Evolutionary conservation across 352 stramenopile genomes (phyloP).

Genomic region (Globisporangium takayamanum): DNA sequence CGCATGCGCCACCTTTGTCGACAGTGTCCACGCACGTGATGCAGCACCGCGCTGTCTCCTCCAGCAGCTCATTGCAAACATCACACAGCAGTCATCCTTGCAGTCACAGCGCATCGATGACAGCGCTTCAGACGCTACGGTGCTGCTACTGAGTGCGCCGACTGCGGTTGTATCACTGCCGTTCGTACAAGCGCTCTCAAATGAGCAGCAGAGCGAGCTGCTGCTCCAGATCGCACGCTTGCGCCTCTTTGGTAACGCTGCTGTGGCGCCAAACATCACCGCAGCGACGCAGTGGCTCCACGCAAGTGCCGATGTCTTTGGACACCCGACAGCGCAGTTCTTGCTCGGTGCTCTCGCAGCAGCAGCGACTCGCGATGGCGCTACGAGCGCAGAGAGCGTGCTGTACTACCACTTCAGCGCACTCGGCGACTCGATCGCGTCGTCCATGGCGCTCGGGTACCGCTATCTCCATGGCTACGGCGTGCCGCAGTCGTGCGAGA

Average conservation of each 20-base stretch:
- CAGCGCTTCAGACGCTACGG: not conserved
- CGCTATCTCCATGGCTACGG: conserved; percentile 47
- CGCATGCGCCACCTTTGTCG: conserved; percentile 23
- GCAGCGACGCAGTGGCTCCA: conserved; percentile 28
- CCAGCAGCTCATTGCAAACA: conserved; percentile 8
- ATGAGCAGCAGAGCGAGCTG: conserved; percentile 18
- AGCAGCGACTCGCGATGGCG: conserved; percentile 3
- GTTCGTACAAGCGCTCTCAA: conserved; percentile 19
- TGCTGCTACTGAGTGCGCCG: not conserved
- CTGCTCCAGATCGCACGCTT: conserved; percentile 35
- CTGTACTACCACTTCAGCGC: conserved; percentile 64
- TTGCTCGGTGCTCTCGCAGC: conserved; percentile 26
- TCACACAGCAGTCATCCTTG: not conserved
- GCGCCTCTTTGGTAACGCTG: conserved; percentile 21
- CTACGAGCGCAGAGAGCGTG: conserved; percentile 8
- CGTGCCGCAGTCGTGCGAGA: conserved; percentile 41
- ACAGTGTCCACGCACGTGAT: conserved; percentile 15
- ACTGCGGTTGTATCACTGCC: conserved; percentile 13
- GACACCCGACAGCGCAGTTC: conserved; percentile 37
- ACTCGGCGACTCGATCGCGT: conserved; percentile 24
- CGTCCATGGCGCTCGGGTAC: conserved; percentile 72
- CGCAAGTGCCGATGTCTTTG: conserved; percentile 25
- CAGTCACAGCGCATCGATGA: not conserved
- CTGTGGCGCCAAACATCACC: conserved; percentile 12
- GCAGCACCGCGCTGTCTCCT: not conserved